Evolutionary conservation across 2,329 filamentous ascomycete genomes (phyloP), one percentile per base, ranked within the genome.

Genomic region (Albophoma yamanashiensis): DNA sequence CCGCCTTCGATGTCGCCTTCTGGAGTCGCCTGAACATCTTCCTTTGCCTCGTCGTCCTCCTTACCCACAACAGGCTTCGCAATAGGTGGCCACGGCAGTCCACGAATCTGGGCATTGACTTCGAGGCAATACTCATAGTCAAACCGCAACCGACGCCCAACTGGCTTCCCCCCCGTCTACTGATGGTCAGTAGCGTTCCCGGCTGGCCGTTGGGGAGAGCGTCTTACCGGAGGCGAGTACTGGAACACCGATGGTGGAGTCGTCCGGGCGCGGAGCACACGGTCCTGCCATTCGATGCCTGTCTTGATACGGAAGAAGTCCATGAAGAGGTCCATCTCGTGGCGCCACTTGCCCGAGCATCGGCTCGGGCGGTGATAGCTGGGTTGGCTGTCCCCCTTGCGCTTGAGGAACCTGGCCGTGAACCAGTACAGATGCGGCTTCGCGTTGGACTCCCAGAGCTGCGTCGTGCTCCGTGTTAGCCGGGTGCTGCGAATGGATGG

Each of bases 391-490:
- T 73, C 73, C 8, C 72, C 70, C 8, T 71, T 76, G 59, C 72
- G 75, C 58, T 76, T 76, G 65, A 75, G 77, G 64, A 75, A 77
- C 59, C 82, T 82, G 55, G 78, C 79, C 9, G 82, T 82, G 55
- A 84, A 82, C 64, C 79, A 81, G 73, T 90, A 92, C 0, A 82
- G 79, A 61, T 75, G 76, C 0, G 87, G 87, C 17, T 74, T 72
- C 14, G 79, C 74, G 62, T 83, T 78, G 6, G 86, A 88, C 70
- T 91, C 84, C 74, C 85, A 89, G 57, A 92, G 77, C 87, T 91
- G 63, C 5, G 31, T 6, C 9, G 47, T n/a, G 20, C 31, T 15
- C 8, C 6, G 5, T 55, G 27, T 55, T 22, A 15, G 50, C 31
- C 17, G 50, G 11, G 50, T 14, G 31, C 22, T 25, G 50, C 20